Base-by-base conservation (phyloP, 106 monocot species). In the Dactylorhiza incarnata region DNA sequence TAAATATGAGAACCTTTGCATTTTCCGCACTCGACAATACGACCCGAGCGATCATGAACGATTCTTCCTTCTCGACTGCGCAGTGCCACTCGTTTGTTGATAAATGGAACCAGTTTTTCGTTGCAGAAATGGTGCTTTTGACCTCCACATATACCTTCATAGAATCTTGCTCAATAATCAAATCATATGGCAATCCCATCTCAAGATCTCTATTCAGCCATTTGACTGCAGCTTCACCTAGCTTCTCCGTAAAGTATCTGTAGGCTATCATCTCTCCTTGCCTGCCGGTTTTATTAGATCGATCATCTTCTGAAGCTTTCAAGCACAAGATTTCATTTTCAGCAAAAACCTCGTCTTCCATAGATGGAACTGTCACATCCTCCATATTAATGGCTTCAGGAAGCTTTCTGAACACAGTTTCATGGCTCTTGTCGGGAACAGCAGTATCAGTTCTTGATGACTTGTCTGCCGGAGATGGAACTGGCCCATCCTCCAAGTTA, bases 101-200 rank as follows among this genome's bases (percentile, higher is more conserved):
- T 74, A 88, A 82, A 0, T 71, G 45, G 49, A 88, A 88, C 88
- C 88, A 88, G 47, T 85, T 80, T 48, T 85, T 84, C 55, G 17
- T 82, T 22, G 74, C 82, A 19, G 84, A 88, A 58, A 51, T 85
- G 9, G 88, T 85, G 68, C 82, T 68, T 62, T 88, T 88, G 2
- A 88, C 88, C 74, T 88, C 88, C 17, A 88, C 46, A 43, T 75
- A 88, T 58, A 79, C 49, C 45, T 37, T 68, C 14, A 14, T 68
- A 12, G 13, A 50, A 49, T 68, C 79, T 4, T 82, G 74, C 22
- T 73, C 77, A 43, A 88, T 76, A 24, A 82, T 59, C 76, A 88
- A 67, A 72, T 88, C 88, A 46, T 88, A 88, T 0, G 88, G 88
- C n/a, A 85, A 51, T 17, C 88, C 85, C 24, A 82, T 88, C 80